Base-by-base conservation (phyloP, 345 rosid species). In the Syzygium oleosum region DNA sequence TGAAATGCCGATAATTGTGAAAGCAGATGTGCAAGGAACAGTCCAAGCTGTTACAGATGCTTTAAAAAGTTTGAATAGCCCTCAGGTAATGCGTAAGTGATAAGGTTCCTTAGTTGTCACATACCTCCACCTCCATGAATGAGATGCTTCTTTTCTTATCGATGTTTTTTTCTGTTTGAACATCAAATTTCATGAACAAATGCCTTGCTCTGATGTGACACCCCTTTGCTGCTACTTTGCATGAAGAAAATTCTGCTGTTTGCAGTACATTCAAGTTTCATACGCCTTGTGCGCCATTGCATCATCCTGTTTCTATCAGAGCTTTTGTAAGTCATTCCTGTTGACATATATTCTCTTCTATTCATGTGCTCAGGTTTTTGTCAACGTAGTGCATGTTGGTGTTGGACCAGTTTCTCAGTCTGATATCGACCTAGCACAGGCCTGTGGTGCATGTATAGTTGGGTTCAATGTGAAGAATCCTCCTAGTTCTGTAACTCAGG, bases 11-110 rank as follows among this genome's bases (percentile, higher is more conserved):
- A 86, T 97, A n/a, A 89, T 97, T 68, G 98, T 97, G 79, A 97
- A 96, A 90, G 96, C 95, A 84, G 99, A 97, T 87, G 99, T 96
- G 86, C 99, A 94, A 90, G 99, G 99, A 88, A 98, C 99, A 9
- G 99, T 96, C 38, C 98, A 98, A 88, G 99, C 99, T 84, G 98
- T 98, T 63, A 93, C 98, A 23, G 99, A 98, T 92, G 96, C 99
- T 73, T 88, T 96, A 89, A 95, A 89, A 88, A 95, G 97, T 52
- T 90, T 98, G 88, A 96, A 94, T 86, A 96, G 98, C 92, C 94
- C 97, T 73, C 99, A 96, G 98, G 99, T 96, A 87, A 68, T 89
- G 87, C 68, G 27, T 85, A 85, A 73, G 19, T 38, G 46, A 68
- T 68, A 68, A 68, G 22, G 49, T 38, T 73, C 83, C 38, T 73